Percentiles rank a stretch among this genome's conserved stretches.
phyloP scores from a whole-genome alignment of 805 yeast genomes.

The Hanseniaspora hatyaiensis region DNA sequence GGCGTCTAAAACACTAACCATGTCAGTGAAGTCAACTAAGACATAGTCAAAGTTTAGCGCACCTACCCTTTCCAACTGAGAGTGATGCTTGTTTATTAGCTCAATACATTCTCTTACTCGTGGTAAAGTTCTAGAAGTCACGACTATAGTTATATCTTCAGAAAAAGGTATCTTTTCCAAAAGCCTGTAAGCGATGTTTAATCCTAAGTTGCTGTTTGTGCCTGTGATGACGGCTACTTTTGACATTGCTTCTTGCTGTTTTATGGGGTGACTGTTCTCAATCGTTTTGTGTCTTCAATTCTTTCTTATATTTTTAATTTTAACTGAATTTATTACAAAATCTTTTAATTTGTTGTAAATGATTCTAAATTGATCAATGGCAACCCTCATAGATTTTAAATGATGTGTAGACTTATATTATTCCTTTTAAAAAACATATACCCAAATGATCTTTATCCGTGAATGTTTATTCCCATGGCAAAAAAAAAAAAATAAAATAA shows the following conservation, averaged over 20 bases:
- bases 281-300: not conserved
- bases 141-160: constrained; percentile 59
- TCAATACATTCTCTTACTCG: constrained; percentile 67
- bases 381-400: no score
- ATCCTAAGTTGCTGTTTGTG: constrained; percentile 60
- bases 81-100: constrained; percentile 39
- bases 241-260: constrained; percentile 16
- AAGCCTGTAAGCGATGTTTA: constrained; percentile 71
- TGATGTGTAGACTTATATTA: no score
- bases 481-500: no score
- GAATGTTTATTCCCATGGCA: no score
- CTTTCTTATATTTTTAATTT: no score
- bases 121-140: constrained; percentile 81
- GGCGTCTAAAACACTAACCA: constrained; percentile 74
- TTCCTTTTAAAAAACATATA: no score
- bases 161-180: constrained; percentile 46
- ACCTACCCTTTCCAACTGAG: constrained; percentile 37
- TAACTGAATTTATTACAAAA: no score
- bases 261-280: not conserved
- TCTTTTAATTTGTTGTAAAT: no score
- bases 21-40: constrained; percentile 77
- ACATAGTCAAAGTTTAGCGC: constrained; percentile 75
- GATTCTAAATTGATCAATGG: no score
- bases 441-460: no score
- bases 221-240: constrained; percentile 39